Evolutionary conservation across 805 yeast species (phyloP).

Genomic region (Grigorovia jiainica): DNA sequence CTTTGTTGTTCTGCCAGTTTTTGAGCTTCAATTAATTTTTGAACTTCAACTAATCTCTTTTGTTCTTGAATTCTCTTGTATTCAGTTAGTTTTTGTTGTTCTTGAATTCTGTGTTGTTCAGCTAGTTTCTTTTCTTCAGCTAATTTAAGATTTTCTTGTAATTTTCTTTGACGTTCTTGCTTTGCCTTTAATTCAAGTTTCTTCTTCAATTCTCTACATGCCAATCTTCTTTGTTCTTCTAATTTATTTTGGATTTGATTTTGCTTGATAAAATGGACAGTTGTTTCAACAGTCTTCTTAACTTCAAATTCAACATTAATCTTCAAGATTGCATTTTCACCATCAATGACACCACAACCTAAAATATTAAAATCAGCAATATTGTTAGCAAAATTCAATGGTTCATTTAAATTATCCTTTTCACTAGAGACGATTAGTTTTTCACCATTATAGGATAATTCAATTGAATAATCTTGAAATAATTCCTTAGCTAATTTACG

Average conservation of each 20-base stretch:
- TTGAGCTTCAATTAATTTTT: slow-evolving; percentile 4
- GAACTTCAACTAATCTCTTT: not conserved
- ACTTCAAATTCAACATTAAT: slow-evolving; percentile 6
- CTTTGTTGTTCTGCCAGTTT: slow-evolving; percentile 4
- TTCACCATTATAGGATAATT: slow-evolving; percentile 20
- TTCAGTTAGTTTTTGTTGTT: no score
- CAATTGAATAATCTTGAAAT: slow-evolving; percentile 22
- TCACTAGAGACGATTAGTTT: slow-evolving; percentile 15
- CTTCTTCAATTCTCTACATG: slow-evolving; percentile 2
- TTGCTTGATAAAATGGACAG: not conserved
- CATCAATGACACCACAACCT: slow-evolving; percentile 17
- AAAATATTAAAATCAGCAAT: slow-evolving; percentile 18
- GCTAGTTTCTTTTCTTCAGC: not conserved
- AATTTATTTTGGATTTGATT: not conserved
- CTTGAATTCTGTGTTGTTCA: not conserved
- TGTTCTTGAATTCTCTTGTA: no score
- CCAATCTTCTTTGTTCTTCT: slow-evolving; percentile 2
- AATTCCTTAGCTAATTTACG: slow-evolving; percentile 16
- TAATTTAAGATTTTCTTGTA: not conserved
- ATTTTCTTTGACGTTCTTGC: not conserved
- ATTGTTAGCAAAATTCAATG: slow-evolving; percentile 13
- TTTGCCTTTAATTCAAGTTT: slow-evolving; percentile 1
- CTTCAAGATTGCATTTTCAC: slow-evolving; percentile 13
- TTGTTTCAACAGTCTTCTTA: not conserved
- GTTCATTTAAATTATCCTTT: slow-evolving; percentile 14